These are phyloP conservation scores for Kazachstania sp. DNA, from an alignment of 1,139 yeast genomes.

Conservation along the genomic window DNA sequence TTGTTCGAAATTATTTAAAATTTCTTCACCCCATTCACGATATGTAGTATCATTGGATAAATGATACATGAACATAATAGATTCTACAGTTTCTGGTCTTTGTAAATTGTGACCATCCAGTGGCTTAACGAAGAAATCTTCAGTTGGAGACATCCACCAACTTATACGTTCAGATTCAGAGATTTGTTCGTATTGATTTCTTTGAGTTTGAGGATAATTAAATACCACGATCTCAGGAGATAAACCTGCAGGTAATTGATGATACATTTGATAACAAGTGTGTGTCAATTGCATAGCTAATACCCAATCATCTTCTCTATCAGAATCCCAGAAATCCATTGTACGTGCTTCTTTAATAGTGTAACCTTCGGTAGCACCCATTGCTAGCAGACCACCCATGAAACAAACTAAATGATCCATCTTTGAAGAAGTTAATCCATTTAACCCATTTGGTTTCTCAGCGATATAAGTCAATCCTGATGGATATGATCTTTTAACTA, in stretches of 20 bases:
- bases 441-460: constrained; percentile 62
- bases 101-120: constrained; percentile 76
- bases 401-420: constrained; percentile 95
- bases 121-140: constrained; percentile 62
- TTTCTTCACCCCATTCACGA: constrained; percentile 86
- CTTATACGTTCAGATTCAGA: constrained; percentile 1
- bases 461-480: constrained; percentile 62
- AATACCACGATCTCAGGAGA: constrained; percentile 87
- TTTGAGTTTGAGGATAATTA: constrained; percentile 18
- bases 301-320: constrained; percentile 49
- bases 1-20: constrained; percentile 61
- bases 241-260: constrained; percentile 62
- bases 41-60: constrained; percentile 75
- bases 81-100: constrained; percentile 92
- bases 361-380: constrained; percentile 80
- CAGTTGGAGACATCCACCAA: constrained; percentile 28
- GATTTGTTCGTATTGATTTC: constrained; percentile 2
- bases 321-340: constrained; percentile 37
- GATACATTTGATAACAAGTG: constrained; percentile 81
- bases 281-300: constrained; percentile 70
- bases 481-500: constrained; percentile 56
- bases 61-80: constrained; percentile 71
- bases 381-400: constrained; percentile 80
- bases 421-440: constrained; percentile 50
- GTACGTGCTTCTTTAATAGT: constrained; percentile 45